Evolutionary conservation across 306 rosid genomes (phyloP), one percentile per base, ranked within the genome.

Genomic region (Dalbergia cultrata): DNA sequence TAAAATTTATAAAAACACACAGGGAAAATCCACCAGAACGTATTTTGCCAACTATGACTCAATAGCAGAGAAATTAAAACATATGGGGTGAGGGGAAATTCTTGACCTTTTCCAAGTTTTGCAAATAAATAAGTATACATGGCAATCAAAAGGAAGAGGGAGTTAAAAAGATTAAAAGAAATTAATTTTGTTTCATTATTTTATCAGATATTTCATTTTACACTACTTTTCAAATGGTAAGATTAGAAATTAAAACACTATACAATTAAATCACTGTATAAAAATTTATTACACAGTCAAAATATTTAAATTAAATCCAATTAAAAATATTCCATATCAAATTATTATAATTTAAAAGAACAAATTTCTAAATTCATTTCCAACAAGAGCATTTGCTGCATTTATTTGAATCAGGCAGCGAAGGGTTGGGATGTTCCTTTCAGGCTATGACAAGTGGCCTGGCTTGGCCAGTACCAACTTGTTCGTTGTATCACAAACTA

Each of bases 381-480:
- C 3, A 26, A 26, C 2, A 26, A 26, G 31, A 26, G 3, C 31
- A 26, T 26, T 26, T 26, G 31, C 31, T 2, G 31, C 31, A 26
- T 1, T 26, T 26, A 26, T 26, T 26, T 26, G 3, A 26, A 26
- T 26, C 31, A 26, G 31, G 31, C 31, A 63, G 18, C 44, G 43
- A 61, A 82, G 76, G 71, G 79, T 78, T 62, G 81, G 62, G 79
- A 74, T 70, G 86, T 78, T 54, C 43, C 73, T 86, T 56, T 86
- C 86, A 70, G 80, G 37, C 54, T 12, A 74, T 58, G 66, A 80
- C 82, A 75, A 45, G 50, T 57, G 77, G 39, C 74, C 37, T 13
- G 18, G 60, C 26, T 67, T 57, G 73, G 81, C 74, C 63, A 70
- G 35, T 50, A 75, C 53, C 70, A 70, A 70, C 18, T 57, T 68